Evolutionary conservation across 805 yeast genomes (phyloP).

Genomic region (Vanderwaltozyma yarrowii): DNA sequence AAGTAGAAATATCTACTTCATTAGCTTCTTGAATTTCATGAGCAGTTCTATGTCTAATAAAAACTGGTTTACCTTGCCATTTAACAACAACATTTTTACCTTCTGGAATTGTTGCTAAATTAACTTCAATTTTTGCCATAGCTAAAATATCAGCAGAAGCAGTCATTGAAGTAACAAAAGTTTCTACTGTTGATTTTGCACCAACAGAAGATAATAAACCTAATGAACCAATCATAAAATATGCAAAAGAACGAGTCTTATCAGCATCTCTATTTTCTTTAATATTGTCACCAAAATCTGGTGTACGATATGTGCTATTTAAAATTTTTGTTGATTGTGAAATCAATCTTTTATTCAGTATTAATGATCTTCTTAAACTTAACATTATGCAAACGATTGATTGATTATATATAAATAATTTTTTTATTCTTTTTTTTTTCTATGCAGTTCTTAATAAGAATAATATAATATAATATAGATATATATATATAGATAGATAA

Average conservation of each 20-base stretch:
- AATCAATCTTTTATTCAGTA: too few species aligned
- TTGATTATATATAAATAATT: too few species aligned
- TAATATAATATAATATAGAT: too few species aligned
- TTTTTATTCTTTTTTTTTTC: too few species aligned
- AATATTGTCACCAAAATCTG: conserved; percentile 76
- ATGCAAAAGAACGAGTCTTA: conserved; percentile 75
- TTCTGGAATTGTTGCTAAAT: conserved; percentile 84
- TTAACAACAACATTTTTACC: conserved; percentile 97
- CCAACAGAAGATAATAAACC: conserved; percentile 88
- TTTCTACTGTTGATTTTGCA: conserved; percentile 91
- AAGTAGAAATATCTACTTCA: conserved; percentile 56
- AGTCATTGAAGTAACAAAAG: conserved; percentile 84
- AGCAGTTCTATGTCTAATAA: conserved; percentile 96
- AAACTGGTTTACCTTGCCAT: conserved; percentile 99
- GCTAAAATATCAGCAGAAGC: conserved; percentile 99
- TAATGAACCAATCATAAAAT: conserved; percentile 95
- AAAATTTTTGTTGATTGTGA: neutral
- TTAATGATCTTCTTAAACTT: too few species aligned
- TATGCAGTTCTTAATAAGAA: too few species aligned
- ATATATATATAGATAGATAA: too few species aligned
- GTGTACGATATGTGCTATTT: conserved; percentile 62
- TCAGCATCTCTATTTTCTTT: conserved; percentile 63
- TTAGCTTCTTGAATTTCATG: conserved; percentile 94
- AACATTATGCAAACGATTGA: too few species aligned
- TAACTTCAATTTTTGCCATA: conserved; percentile 98